Percentiles rank a stretch among this genome's conserved stretches.
Conservation (phyloP, 768 basidiomycete genomes). For the Lactarius psammicola region DNA sequence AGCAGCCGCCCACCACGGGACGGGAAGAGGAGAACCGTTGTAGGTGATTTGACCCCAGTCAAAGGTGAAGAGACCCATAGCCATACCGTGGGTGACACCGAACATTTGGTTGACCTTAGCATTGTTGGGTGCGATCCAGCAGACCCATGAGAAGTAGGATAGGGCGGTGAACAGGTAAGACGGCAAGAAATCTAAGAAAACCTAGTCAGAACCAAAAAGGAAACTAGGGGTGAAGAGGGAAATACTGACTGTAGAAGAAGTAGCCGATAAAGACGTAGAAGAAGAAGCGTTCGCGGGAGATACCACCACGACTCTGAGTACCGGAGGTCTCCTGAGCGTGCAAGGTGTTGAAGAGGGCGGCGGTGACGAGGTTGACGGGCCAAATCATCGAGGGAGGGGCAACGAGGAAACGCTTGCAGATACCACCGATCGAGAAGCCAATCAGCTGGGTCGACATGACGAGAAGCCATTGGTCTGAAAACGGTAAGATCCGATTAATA, state of each 20-base stretch:
- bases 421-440: slow-evolving; percentile 45
- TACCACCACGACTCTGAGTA: slow-evolving; percentile 44
- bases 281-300: slow-evolving; percentile 57
- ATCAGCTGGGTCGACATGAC: slow-evolving; percentile 45
- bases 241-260: slow-evolving; percentile 51
- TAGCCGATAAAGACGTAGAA: slow-evolving; percentile 40
- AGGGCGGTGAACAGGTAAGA: slow-evolving; percentile 32
- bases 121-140: slow-evolving; percentile 72
- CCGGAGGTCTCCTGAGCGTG: slow-evolving; percentile 42
- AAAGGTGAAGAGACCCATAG: slow-evolving; percentile 74
- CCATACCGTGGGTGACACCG: slow-evolving; percentile 47
- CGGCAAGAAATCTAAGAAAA: slow-evolving; percentile 7
- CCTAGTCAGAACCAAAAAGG: neutral
- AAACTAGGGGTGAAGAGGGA: slow-evolving; percentile 70
- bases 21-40: slow-evolving; percentile 67
- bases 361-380: slow-evolving; percentile 44
- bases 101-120: slow-evolving; percentile 72
- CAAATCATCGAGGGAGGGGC: slow-evolving; percentile 47
- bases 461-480: slow-evolving; percentile 38
- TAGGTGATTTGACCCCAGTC: slow-evolving; percentile 80
- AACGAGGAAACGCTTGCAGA: slow-evolving; percentile 46
- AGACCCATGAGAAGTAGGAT: slow-evolving; percentile 46
- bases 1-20: slow-evolving; percentile 82
- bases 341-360: slow-evolving; percentile 47
- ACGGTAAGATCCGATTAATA: neutral